phyloP scores from a whole-genome alignment of 169 alveolate species.

The Plasmodium berghei region DNA sequence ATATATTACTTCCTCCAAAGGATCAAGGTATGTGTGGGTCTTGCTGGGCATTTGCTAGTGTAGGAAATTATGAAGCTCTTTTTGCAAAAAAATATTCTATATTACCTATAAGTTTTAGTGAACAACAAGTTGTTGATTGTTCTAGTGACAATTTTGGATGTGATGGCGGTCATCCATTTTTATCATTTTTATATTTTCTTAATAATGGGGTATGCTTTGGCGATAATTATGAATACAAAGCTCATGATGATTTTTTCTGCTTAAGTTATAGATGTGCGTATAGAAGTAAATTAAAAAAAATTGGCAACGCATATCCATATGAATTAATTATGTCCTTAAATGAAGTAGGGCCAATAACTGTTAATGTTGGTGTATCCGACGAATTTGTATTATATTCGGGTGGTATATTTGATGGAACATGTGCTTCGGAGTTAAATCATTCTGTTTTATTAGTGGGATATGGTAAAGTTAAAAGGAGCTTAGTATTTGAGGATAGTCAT shows the following conservation, averaged over 20 bases:
- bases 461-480: slow-evolving; percentile 76
- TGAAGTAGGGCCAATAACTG: slow-evolving; percentile 89
- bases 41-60: slow-evolving; percentile 91
- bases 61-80: slow-evolving; percentile 84
- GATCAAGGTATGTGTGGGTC: slow-evolving; percentile 91
- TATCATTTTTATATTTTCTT: slow-evolving; percentile 86
- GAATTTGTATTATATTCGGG: slow-evolving; percentile 89
- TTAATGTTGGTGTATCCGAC: slow-evolving; percentile 91
- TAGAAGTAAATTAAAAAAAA: slow-evolving; percentile 31
- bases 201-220: slow-evolving; percentile 83
- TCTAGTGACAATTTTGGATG: slow-evolving; percentile 84
- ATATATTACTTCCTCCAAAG: slow-evolving; percentile 56
- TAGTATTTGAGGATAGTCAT: slow-evolving; percentile 16
- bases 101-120: slow-evolving; percentile 82
- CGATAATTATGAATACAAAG: slow-evolving; percentile 85
- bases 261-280: slow-evolving; percentile 74
- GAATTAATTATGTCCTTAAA: slow-evolving; percentile 80
- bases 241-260: slow-evolving; percentile 69
- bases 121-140: slow-evolving; percentile 92
- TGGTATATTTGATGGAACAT: slow-evolving; percentile 84
- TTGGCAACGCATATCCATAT: slow-evolving; percentile 61
- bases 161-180: slow-evolving; percentile 90
- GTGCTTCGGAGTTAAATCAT: slow-evolving; percentile 85
- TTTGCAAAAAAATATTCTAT: slow-evolving; percentile 75
- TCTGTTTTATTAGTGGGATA: slow-evolving; percentile 90